Evolutionary conservation across 2,329 filamentous ascomycete species (phyloP).

Genomic region (Diaporthe sp.): DNA sequence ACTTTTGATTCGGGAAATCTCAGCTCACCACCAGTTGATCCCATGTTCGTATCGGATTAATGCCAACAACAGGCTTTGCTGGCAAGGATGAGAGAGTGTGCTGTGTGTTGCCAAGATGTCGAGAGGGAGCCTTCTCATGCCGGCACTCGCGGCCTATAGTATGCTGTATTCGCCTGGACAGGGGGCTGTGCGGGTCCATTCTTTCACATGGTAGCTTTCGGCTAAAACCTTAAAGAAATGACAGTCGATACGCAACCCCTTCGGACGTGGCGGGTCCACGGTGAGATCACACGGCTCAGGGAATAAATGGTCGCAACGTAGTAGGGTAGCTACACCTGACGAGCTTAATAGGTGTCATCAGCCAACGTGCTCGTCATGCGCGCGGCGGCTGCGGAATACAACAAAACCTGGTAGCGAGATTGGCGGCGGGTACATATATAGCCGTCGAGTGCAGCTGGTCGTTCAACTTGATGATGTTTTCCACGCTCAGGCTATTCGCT

Average conservation of each 20-base stretch:
- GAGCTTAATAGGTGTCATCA: background rate
- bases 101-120: background rate
- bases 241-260: constrained; percentile 5
- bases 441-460: background rate
- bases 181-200: constrained; percentile 20
- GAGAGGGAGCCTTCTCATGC: constrained; percentile 14
- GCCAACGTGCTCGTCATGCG: background rate
- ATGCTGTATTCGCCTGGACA: background rate
- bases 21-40: background rate
- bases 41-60: background rate
- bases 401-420: background rate
- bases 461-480: background rate
- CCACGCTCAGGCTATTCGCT: background rate
- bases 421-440: background rate
- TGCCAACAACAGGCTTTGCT: background rate
- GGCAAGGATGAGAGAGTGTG: background rate
- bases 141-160: background rate
- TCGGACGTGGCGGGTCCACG: background rate
- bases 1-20: constrained; percentile 6
- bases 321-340: background rate
- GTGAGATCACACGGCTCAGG: background rate
- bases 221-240: constrained; percentile 23
- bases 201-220: constrained; percentile 26
- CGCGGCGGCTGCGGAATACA: background rate
- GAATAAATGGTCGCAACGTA: background rate